These are phyloP conservation scores for Pelargonium exstipulatum DNA, from an alignment of 441 rosid genomes.

Conservation along the genomic window DNA sequence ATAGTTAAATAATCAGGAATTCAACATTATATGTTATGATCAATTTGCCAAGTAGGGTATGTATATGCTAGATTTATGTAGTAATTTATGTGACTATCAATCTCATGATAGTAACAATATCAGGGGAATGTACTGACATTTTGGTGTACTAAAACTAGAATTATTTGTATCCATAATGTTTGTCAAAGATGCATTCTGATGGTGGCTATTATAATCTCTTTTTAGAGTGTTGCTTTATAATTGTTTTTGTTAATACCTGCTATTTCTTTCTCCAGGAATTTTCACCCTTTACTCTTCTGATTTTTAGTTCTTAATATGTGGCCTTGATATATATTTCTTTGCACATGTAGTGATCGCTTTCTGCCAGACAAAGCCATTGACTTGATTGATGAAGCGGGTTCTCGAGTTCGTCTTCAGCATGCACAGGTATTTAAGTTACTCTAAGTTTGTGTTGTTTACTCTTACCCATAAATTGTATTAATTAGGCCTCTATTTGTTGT, in stretches of 20 bases:
- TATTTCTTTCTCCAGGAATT: not conserved
- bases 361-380: conserved; percentile 98
- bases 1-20: no score
- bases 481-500: conserved; percentile 5
- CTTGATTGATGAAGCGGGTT: conserved; percentile 98
- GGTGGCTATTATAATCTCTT: no score
- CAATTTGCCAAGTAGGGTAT: no score
- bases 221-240: no score
- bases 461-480: not conserved
- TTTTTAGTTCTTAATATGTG: not conserved
- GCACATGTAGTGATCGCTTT: conserved; percentile 71
- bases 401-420: conserved; percentile 92
- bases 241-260: not conserved
- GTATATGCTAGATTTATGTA: no score
- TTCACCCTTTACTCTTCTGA: not conserved
- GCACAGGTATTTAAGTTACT: conserved; percentile 48
- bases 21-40: no score
- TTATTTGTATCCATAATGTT: no score
- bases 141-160: no score
- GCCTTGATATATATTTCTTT: conserved; percentile 1
- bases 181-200: no score
- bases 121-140: no score
- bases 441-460: conserved; percentile 8
- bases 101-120: no score
- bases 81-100: no score